A percentile compares a stretch with the other conserved stretches of the same genome.
These are phyloP conservation scores for Aspergillus conjunctus DNA, from an alignment of 495 filamentous ascomycete genomes.

Conservation along the genomic window DNA sequence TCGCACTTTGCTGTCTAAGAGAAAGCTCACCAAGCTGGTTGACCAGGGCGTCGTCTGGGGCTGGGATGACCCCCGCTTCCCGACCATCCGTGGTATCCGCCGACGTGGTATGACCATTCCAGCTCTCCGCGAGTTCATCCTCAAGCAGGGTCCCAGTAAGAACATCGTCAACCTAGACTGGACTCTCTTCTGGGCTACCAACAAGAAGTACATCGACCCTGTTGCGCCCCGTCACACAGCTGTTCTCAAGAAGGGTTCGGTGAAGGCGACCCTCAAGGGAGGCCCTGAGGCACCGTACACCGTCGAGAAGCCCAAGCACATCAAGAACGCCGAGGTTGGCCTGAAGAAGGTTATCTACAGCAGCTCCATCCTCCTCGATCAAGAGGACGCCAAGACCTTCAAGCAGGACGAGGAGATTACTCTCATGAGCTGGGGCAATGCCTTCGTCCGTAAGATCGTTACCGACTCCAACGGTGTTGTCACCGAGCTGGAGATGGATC, in stretches of 20 bases:
- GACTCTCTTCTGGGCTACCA: slow-evolving; percentile 88
- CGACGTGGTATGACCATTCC: slow-evolving; percentile 89
- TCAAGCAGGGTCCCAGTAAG: slow-evolving; percentile 87
- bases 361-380: slow-evolving; percentile 73
- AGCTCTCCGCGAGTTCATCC: slow-evolving; percentile 86
- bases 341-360: slow-evolving; percentile 82
- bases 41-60: slow-evolving; percentile 84
- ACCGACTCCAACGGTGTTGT: slow-evolving; percentile 60
- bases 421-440: slow-evolving; percentile 95
- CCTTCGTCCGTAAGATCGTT: slow-evolving; percentile 74
- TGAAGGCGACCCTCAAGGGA: slow-evolving; percentile 69
- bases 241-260: slow-evolving; percentile 64
- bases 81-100: slow-evolving; percentile 85
- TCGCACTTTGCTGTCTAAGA: slow-evolving; percentile 85
- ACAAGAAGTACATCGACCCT: slow-evolving; percentile 95
- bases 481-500: slow-evolving; percentile 69
- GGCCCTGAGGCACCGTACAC: slow-evolving; percentile 62
- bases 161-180: slow-evolving; percentile 92
- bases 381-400: slow-evolving; percentile 81
- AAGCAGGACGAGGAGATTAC: slow-evolving; percentile 89
- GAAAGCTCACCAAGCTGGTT: slow-evolving; percentile 93
- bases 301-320: slow-evolving; percentile 80
- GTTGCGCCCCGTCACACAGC: slow-evolving; percentile 84
- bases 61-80: slow-evolving; percentile 96
- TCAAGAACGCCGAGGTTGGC: slow-evolving; percentile 82